Base-by-base conservation (phyloP, 768 basidiomycete species). In the Vishniacozyma victoriae region DNA sequence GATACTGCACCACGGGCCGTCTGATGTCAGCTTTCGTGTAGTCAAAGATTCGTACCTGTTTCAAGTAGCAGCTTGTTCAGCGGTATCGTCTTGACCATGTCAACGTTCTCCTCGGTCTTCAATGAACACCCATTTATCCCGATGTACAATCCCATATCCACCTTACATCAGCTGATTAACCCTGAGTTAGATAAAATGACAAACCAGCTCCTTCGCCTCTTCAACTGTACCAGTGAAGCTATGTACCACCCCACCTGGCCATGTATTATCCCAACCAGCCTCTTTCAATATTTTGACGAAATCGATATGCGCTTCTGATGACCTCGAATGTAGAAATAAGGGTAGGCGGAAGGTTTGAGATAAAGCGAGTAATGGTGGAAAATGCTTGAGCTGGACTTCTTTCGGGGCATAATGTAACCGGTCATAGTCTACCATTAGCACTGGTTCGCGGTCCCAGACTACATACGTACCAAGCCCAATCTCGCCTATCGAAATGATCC, bases 191-290 rank as follows among this genome's bases (percentile, higher is more conserved):
- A 42, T 25, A 11, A 27, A 31, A n/a, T 20, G 40, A 25, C 43
- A 14, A 49, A 86, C 84, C 38, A 86, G 71, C 62, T 88, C 86
- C 6, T 66, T 59, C 13, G 78, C 79, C 62, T 90, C 86, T 29
- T 76, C 77, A 3, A 62, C 60, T 0, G 77, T 78, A 3, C 87
- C 87, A 0, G 86, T 87, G 70, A 87, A 87, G 52, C 84, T 85
- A 63, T 88, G 87, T 3, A 87, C 85, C 18, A 89, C 87, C 1
- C 86, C 87, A 3, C 85, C 82, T 18, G 75, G 76, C 85, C 48
- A 79, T 73, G 23, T 65, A 70, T 50, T 71, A 14, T 77, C 76
- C 61, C 84, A 85, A 1, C 84, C 82, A 55, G 82, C 80, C 47
- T 82, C 81, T 19, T 73, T 75, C 19, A 89, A 75, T 16, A 84